Base-by-base conservation (phyloP, 192 early-diverging fungal species). In the Endogone sp. region DNA sequence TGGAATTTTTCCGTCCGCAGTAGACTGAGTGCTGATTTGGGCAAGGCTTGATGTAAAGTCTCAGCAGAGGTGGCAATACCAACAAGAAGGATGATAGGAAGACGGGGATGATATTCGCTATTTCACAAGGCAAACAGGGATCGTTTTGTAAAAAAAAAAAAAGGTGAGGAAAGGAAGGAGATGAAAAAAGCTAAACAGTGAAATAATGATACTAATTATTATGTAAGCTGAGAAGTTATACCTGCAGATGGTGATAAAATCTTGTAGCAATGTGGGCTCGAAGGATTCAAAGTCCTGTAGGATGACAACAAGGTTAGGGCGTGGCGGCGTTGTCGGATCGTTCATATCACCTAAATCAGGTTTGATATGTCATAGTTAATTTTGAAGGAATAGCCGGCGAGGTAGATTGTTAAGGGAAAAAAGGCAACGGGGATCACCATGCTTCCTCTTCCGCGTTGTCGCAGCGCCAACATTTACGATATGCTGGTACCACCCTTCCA, bases 231-330 rank as follows among this genome's bases (percentile, higher is more conserved):
- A 8, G 59, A 23, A 22, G 4, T n/a, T 29, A 22, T 80, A 87
- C 86, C 86, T 90, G 75, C 79, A 86, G 28, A 91, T 88, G 22
- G 81, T 83, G 62, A 95, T 83, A 69, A 95, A 84, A 66, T 92
- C 87, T 64, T 93, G 85, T 4, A 95, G 82, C 0, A 94, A 79
- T 16, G 71, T 70, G 6, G 88, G 82, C 31, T 87, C 82, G 63
- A 97, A 95, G 54, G 88, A 83, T 70, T 97, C 95, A 79, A 94
- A 92, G 71, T 97, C 93, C 67, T 94, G 90, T 58, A 97, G 68
- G 29, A 94, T 87, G 25, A 95, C 72, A 3, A 94, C 90, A 2
- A 94, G 57, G 20, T 79, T 86, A 2, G 79, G 75, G 16, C 22
- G 25, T 10, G 30, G 65, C 2, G 26, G 2, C 8, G 63, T 21